A percentile compares a stretch with the other conserved stretches of the same genome.
These are phyloP conservation scores for Sarocladium oryzae DNA, from an alignment of 2,329 filamentous ascomycete species.

Conservation along the genomic window DNA sequence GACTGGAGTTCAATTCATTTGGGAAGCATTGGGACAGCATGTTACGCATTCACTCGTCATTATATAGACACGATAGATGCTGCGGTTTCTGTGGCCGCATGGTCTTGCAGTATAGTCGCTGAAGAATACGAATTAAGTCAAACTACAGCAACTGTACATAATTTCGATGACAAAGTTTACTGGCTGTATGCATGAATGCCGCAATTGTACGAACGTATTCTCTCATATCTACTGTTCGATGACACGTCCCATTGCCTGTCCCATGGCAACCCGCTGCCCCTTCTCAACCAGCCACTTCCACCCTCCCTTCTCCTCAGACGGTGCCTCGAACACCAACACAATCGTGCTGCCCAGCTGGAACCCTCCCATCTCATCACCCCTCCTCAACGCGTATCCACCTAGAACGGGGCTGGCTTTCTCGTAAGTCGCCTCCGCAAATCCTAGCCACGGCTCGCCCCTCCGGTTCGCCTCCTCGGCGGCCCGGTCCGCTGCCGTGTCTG, in stretches of 20 bases:
- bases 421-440: constrained; percentile 90
- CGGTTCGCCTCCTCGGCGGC: constrained; percentile 73
- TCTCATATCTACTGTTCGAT: constrained; percentile 36
- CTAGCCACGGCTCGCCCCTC: constrained; percentile 76
- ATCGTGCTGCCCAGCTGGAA: constrained; percentile 95
- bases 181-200: neutral
- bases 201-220: too few relatives aligned
- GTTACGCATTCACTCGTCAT: neutral
- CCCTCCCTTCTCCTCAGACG: constrained; percentile 55
- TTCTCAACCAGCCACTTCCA: constrained; percentile 85
- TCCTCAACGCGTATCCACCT: constrained; percentile 72
- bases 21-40: neutral
- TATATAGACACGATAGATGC: too few relatives aligned
- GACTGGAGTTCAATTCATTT: neutral
- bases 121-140: too few relatives aligned
- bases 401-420: constrained; percentile 68
- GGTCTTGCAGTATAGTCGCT: too few relatives aligned
- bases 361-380: constrained; percentile 96
- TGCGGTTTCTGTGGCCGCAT: too few relatives aligned
- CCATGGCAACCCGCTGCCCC: constrained; percentile 83
- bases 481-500: constrained; percentile 83
- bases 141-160: too few relatives aligned
- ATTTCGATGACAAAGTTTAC: neutral
- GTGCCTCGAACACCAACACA: constrained; percentile 94
- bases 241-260: constrained; percentile 75